Evolutionary conservation across 2,329 filamentous ascomycete genomes (phyloP).

Genomic region (Neoarthrinium moseri): DNA sequence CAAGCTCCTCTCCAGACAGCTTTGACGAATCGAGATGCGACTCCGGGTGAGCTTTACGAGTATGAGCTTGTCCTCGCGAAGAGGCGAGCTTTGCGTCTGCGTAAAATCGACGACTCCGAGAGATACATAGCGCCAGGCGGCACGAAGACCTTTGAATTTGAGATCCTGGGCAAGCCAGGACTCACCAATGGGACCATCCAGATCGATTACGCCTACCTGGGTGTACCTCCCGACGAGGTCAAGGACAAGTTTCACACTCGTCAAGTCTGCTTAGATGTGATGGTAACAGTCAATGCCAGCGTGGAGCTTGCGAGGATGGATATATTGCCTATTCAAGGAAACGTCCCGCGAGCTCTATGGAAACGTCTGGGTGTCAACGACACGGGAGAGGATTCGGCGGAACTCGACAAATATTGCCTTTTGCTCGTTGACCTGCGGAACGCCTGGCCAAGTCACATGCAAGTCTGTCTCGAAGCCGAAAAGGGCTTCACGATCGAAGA

Average conservation of each 20-base stretch:
- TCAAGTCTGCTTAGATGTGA: slow-evolving; percentile 76
- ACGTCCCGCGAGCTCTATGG: slow-evolving; percentile 64
- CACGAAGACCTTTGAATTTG: slow-evolving; percentile 73
- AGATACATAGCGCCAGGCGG: slow-evolving; percentile 66
- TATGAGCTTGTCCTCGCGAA: slow-evolving; percentile 77
- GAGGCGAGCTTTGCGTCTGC: slow-evolving; percentile 65
- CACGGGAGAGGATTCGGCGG: slow-evolving; percentile 32
- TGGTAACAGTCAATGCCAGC: slow-evolving; percentile 88
- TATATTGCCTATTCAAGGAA: slow-evolving; percentile 68
- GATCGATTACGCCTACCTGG: slow-evolving; percentile 84
- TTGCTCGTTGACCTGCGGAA: slow-evolving; percentile 84
- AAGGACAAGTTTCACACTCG: slow-evolving; percentile 78
- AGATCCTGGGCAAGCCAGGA: slow-evolving; percentile 83
- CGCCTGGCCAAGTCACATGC: slow-evolving; percentile 80
- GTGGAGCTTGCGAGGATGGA: slow-evolving; percentile 81
- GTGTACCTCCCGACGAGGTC: slow-evolving; percentile 65
- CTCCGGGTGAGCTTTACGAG: slow-evolving; percentile 79
- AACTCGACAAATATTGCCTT: slow-evolving; percentile 68
- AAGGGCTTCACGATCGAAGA: slow-evolving; percentile 51
- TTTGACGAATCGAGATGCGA: slow-evolving; percentile 72
- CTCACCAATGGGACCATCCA: slow-evolving; percentile 77
- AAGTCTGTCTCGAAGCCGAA: slow-evolving; percentile 59
- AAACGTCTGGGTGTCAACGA: slow-evolving; percentile 35
- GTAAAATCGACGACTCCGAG: slow-evolving; percentile 48
- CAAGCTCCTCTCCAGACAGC: slow-evolving; percentile 74